A percentile compares a stretch with the other conserved stretches of the same genome.
These are phyloP conservation scores for Diplotaxis tenuifolia DNA, from an alignment of 345 rosid species.

Conservation along the genomic window DNA sequence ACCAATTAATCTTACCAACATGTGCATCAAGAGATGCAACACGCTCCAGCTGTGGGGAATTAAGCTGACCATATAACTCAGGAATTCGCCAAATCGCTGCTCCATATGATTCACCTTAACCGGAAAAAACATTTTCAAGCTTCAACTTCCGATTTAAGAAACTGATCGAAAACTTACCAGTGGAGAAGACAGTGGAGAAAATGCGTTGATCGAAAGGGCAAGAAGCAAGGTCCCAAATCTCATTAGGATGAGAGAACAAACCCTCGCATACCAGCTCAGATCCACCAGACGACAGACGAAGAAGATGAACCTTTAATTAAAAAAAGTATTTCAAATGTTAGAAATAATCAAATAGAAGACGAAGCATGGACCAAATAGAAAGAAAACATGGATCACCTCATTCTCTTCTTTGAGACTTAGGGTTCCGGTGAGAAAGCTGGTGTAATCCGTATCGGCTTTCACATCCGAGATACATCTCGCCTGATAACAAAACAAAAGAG, in stretches of 20 bases:
- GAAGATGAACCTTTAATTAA: constrained; percentile 72
- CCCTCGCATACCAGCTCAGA: constrained; percentile 90
- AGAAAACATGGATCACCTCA: constrained; percentile 46
- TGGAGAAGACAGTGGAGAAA: constrained; percentile 77
- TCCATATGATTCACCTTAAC: constrained; percentile 71
- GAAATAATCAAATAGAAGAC: background rate
- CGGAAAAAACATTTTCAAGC: background rate
- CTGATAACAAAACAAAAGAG: constrained; percentile 33
- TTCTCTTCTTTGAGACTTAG: constrained; percentile 89
- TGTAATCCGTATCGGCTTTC: constrained; percentile 88
- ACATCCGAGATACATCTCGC: constrained; percentile 94
- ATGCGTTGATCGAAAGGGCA: constrained; percentile 94
- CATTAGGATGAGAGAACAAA: constrained; percentile 83
- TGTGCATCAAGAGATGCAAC: constrained; percentile 81
- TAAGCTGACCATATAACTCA: constrained; percentile 85
- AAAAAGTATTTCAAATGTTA: background rate
- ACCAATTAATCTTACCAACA: constrained; percentile 78
- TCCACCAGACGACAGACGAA: constrained; percentile 82
- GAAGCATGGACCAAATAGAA: background rate
- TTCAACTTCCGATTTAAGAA: background rate
- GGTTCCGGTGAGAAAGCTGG: constrained; percentile 95
- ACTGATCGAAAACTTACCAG: constrained; percentile 50
- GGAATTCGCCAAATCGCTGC: constrained; percentile 97
- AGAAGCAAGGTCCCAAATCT: constrained; percentile 90
- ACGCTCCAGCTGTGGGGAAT: constrained; percentile 80